Evolutionary conservation across 2,329 filamentous ascomycete species (phyloP).

Genomic region (Ceratocystis papillata): DNA sequence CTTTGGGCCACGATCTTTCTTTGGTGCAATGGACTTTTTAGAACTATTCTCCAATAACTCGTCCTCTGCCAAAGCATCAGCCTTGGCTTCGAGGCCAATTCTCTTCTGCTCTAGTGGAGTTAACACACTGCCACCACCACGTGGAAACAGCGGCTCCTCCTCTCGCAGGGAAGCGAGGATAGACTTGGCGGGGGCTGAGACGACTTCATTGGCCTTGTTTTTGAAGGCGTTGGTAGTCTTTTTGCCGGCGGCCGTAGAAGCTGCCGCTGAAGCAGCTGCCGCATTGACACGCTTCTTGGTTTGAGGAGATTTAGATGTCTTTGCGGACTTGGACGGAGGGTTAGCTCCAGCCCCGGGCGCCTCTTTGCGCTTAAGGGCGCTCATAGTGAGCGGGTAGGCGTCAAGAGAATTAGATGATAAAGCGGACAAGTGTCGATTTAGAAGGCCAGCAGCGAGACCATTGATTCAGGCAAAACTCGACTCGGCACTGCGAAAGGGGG

Average conservation of each 20-base stretch:
- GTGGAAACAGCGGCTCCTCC: conserved; percentile 82
- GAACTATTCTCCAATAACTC: conserved; percentile 18
- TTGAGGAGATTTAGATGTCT: conserved; percentile 37
- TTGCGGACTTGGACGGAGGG: conserved; percentile 40
- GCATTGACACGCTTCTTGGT: conserved; percentile 38
- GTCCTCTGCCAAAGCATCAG: conserved; percentile 84
- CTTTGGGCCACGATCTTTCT: conserved; percentile 29
- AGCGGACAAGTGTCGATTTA: conserved; percentile 16
- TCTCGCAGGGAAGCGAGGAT: conserved; percentile 48
- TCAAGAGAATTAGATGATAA: conserved; percentile 23
- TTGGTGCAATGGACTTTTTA: conserved; percentile 14
- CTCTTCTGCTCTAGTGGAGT: conserved; percentile 94
- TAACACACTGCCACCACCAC: conserved; percentile 80
- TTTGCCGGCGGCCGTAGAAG: conserved; percentile 25
- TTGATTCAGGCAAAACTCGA: conserved; percentile 7
- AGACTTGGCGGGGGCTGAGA: conserved; percentile 30
- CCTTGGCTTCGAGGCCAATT: conserved; percentile 84
- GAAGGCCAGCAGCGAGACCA: conserved; percentile 13
- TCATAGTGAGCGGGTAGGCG: conserved; percentile 34
- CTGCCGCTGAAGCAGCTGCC: conserved; percentile 12
- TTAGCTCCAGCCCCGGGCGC: conserved; percentile 42
- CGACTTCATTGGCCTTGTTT: conserved; percentile 31
- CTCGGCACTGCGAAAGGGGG: conserved; percentile 12
- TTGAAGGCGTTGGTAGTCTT: conserved; percentile 31
- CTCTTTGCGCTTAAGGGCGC: conserved; percentile 48